Evolutionary conservation across 106 monocot species (phyloP), one percentile per base, ranked within the genome.

Genomic region (Dendrobium huoshanense): DNA sequence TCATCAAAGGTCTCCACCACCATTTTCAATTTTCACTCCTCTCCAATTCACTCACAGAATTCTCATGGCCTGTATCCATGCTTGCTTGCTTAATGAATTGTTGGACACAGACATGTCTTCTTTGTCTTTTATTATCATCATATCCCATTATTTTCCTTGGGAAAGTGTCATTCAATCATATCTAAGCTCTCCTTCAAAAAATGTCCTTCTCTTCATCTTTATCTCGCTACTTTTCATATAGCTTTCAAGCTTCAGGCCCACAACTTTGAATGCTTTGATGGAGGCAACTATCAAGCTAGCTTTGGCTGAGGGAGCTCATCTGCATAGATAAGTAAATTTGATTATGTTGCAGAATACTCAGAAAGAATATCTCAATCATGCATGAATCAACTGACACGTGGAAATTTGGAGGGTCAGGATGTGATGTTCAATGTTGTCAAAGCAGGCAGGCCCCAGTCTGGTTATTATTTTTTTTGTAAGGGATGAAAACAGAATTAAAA

Each of bases 71-170:
- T 33, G 16, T 4, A 5, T 29, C 3, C 17, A 55, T 13, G 55
- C 55, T 55, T 13, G 55, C 55, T 15, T 13, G 55, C 55, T 55
- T 13, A 17, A 55, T 55, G 58, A 18, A 58, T 17, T 16, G 58
- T 58, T 58, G 58, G 58, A 58, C 15, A 4, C 20, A 16, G 58
- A 16, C 25, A 27, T 25, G 9, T 67, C 67, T 27, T 37, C 37
- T 5, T 72, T 72, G 72, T 31, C 33, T 72, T 72, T 51, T 72
- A 72, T 31, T 9, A 72, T 72, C 31, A 72, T 72, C 72, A 15
- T 1, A 51, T 51, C 10, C 51, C 51, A 9, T 3, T 3, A 3
- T 13, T 51, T 13, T 51, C 51, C 13, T 15, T 31, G 7, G 33
- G 72, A 27, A 72, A 31, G 25, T 27, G 25, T 33, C 72, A 31